Evolutionary conservation across 257 asterid species (phyloP), one percentile per base, ranked within the genome.

Genomic region (Lavandula angustifolia): DNA sequence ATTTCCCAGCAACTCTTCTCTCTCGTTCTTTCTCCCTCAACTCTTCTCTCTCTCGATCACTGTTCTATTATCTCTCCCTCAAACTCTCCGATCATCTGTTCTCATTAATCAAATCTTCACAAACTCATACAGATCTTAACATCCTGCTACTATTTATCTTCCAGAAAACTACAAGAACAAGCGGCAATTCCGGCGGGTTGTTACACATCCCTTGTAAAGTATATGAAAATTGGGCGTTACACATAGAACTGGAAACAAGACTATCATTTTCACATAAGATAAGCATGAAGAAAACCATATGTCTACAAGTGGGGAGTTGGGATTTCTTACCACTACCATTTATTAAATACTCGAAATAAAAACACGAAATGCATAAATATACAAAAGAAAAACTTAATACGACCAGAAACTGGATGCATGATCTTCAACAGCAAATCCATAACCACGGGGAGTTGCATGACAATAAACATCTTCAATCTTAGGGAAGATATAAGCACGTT

Each of bases 331-430:
- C 40, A 37, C 11, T 14, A 3, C 57, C 17, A 17, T 8, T 42
- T 76, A 53, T 11, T 13, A 34, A 69, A 2, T 62, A 11, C 51
- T 37, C 35, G 10, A 55, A 50, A 41, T 2, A 13, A 29, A 27
- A 48, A 38, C 16, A 54, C 0, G 33, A 51, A 41, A 46, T 43
- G 3, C 38, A 41, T 18, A 53, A 14, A 49, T 47, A 44, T n/a
- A 16, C 51, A 40, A 6, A 40, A 33, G 6, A 8, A 27, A 41
- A 64, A 32, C 80, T 86, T 72, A 86, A 46, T 62, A 74, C 3
- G 81, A 67, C 94, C 96, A 86, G 79, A 84, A 84, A 67, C 80
- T 67, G 67, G 78, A 80, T 63, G 73, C 77, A 11, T 81, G 91
- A 73, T 89, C 92, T 60, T 88, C 92, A 46, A 61, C 75, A 35